Base-by-base conservation (phyloP, 176 grass and related monocot genomes). In the Rhipidocladum racemiflorum region DNA sequence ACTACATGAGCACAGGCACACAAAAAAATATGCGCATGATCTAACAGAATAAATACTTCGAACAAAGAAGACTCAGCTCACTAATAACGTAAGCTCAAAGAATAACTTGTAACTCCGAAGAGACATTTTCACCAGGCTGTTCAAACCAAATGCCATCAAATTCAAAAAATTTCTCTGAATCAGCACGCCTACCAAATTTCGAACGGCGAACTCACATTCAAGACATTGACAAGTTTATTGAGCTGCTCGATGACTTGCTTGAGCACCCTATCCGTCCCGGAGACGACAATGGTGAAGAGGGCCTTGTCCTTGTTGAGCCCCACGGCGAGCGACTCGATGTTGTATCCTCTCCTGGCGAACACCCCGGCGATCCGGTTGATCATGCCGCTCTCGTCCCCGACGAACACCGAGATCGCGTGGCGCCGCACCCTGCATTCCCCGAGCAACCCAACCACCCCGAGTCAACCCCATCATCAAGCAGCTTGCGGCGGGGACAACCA, bases 241-340 rank as follows among this genome's bases (percentile, higher is more conserved):
- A 98, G 88, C 82, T 98, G 96, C 72, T 98, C 92, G 28, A 98
- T 90, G 85, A 98, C 96, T 72, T 98, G 96, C 23, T 64, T 91
- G 65, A 98, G 83, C 69, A 95, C 88, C 77, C 25, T 90, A 1
- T 93, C 85, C 0, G 96, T 98, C 51, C 96, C 92, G 0, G 96
- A 95, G 55, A 98, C 96, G 21, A 91, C 96, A 15, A 98, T 98
- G 55, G 96, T 98, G 89, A 98, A 95, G n/a, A 98, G 75, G 0
- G 96, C 92, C 87, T 91, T 98, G 72, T 98, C 96, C 85, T 91
- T 93, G 81, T 98, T 98, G 82, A 98, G 91, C 72, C 96, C 96
- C 64, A 98, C 96, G 14, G 96, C 96, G 49, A 98, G 90, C 21
- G 92, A 98, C 84, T 98, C 92, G 50, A 98, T 98, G 82, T 98